Base-by-base conservation (phyloP, 2,329 filamentous ascomycete species). In the Ilyonectria destructans region DNA sequence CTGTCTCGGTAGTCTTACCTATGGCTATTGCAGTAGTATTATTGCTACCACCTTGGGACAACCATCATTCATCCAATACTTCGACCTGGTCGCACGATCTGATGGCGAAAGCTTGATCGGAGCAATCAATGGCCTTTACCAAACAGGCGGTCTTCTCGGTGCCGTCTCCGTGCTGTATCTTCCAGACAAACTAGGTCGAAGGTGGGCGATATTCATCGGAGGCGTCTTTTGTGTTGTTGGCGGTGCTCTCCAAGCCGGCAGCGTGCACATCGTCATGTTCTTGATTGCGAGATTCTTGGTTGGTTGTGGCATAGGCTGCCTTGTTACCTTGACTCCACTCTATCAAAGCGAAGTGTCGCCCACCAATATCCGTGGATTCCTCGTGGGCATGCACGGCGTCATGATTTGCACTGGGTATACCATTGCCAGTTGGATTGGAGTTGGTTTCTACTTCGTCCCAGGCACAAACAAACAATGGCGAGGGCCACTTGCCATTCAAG, bases 401-500 rank as follows among this genome's bases (percentile, higher is more conserved):
- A 76, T 80, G 59, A 80, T 80, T 29, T 74, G 79, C 0, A 62
- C 80, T 7, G 83, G 82, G 5, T 83, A 79, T 56, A 79, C 81
- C 66, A 58, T 74, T 10, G 82, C 80, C 1, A 80, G 79, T 55
- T 84, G 82, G 81, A 78, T 84, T 51, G 82, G 82, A 3, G 83
- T 81, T 62, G 77, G 81, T 13, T 74, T 74, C 2, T 82, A 77
- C 57, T 76, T 76, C 6, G 71, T 74, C 2, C 75, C 78, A 0
- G 13, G 13, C 4, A 13, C 8, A 13, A 13, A 9, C 8, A 9
- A 9, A 9, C 6, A 35, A 13, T 35, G 33, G 33, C 8, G 33
- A 13, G 8, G 8, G 8, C 33, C 33, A 9, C 13, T 35, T 9
- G 33, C 33, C 33, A 9, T 35, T 35, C 33, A 35, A 35, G 33